phyloP scores from a whole-genome alignment of 2,329 filamentous ascomycete genomes.

The Fusarium sterilihyphosum region DNA sequence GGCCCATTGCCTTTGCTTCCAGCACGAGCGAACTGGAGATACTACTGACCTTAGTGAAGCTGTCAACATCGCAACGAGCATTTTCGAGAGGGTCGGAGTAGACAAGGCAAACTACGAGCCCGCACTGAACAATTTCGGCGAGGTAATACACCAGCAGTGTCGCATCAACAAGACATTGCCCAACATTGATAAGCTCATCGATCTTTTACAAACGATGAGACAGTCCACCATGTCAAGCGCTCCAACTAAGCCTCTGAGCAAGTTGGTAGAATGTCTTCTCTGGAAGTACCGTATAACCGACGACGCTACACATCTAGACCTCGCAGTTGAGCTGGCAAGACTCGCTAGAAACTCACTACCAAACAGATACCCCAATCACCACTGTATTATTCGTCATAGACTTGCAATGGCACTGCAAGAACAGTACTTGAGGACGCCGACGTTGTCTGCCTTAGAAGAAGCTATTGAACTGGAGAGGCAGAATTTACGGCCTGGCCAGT shows the following conservation, averaged over 20 bases:
- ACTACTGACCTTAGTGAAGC: neutral
- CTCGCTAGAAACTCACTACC: neutral
- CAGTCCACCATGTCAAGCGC: accelerated
- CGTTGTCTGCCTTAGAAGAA: accelerated
- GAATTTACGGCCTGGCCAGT: neutral
- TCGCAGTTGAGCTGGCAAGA: neutral
- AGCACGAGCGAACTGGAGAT: neutral
- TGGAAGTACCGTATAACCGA: neutral
- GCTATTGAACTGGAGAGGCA: neutral
- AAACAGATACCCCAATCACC: neutral
- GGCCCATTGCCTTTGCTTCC: neutral
- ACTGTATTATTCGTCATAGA: neutral
- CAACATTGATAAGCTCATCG: accelerated
- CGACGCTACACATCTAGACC: accelerated
- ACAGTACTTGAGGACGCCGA: neutral
- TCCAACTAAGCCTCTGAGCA: neutral
- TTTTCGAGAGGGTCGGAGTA: neutral
- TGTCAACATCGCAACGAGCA: accelerated
- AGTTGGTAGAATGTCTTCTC: neutral
- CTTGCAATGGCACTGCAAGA: neutral
- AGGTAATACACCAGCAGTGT: neutral
- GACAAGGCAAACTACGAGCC: accelerated
- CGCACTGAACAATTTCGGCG: accelerated
- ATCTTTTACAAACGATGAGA: accelerated
- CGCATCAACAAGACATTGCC: accelerated